Conservation (phyloP, 352 stramenopile species). For the Globisporangium orthogonon region DNA sequence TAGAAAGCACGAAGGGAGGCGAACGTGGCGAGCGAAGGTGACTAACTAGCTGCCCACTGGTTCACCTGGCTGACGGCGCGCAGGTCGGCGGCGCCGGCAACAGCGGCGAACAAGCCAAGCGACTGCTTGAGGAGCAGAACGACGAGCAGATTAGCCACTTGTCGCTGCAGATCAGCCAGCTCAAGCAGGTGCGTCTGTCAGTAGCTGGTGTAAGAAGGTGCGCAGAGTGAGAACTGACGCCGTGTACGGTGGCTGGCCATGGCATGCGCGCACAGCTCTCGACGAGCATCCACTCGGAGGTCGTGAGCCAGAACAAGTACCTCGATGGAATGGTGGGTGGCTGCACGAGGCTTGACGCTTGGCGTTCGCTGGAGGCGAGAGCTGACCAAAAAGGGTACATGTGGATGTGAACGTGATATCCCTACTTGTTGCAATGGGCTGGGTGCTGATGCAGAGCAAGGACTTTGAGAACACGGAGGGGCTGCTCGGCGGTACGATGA, state of each 20-base stretch:
- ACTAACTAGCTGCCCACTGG: background rate
- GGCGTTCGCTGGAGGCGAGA: too few species aligned
- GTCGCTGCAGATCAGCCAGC: slow-evolving; percentile 80
- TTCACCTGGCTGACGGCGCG: background rate
- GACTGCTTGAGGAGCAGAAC: slow-evolving; percentile 81
- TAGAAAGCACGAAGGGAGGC: background rate
- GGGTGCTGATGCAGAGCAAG: slow-evolving; percentile 38
- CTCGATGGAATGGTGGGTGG: slow-evolving; percentile 69
- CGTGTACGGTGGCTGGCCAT: background rate
- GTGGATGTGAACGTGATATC: too few species aligned
- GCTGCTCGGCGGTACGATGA: slow-evolving; percentile 81
- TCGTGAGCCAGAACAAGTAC: slow-evolving; percentile 78
- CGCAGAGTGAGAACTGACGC: background rate
- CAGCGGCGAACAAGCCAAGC: slow-evolving; percentile 72
- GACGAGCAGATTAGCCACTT: slow-evolving; percentile 86
- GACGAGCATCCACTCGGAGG: slow-evolving; percentile 70
- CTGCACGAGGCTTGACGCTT: background rate
- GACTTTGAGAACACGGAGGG: slow-evolving; percentile 85
- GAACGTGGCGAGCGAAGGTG: too few species aligned
- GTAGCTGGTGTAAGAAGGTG: too few species aligned
- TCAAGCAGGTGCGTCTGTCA: slow-evolving; percentile 57
- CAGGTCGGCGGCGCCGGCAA: slow-evolving; percentile 31
- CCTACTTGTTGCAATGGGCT: too few species aligned
- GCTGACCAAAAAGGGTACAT: too few species aligned
- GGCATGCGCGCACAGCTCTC: slow-evolving; percentile 43